Evolutionary conservation across 176 grass and related monocot species (phyloP), one percentile per base, ranked within the genome.

Genomic region (Saccharum spontaneum): DNA sequence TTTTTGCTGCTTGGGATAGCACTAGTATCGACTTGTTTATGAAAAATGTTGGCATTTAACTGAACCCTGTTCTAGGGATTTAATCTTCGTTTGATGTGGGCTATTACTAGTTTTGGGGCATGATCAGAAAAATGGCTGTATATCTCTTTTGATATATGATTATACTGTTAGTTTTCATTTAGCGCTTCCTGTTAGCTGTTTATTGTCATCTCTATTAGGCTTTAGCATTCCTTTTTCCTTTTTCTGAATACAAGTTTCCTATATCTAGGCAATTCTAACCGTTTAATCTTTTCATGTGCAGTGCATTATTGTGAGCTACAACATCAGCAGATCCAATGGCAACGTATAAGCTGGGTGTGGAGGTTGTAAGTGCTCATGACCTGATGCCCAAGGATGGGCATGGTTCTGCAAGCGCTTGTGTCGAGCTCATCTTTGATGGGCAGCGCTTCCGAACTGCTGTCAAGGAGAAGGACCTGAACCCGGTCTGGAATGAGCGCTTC

Each of bases 361-460:
- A 99, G 83, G 88, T 96, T 10, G 63, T n/a, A 49, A 94, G 91
- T 77, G 97, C 97, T 40, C 91, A 96, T 24, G 97, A 99, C 79
- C 88, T 99, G 8, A 99, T 99, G 93, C 93, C 93, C 45, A 99
- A 96, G 82, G 97, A 99, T 37, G 93, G 93, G 69, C 85, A 94
- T n/a, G 97, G 97, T 80, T 99, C 91, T 71, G 88, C 97, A 9
- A 96, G 86, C 12, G 81, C 97, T 23, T 96, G 78, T 1, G 97
- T 99, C 0, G 97, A 99, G 82, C 91, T 99, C 49, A 92, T 82
- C 4, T 99, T 99, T 44, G 94, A 94, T 60, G 97, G 91, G 46
- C 97, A 99, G 86, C 84, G 89, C 75, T 99, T 93, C 75, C 97
- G 93, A 41, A 99, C 93, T 0, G 90, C 84, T 22, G 65, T 92